Percentiles rank a stretch among this genome's conserved stretches.
Conservation (phyloP, 441 rosid genomes). For the Metrosideros polymorpha region DNA sequence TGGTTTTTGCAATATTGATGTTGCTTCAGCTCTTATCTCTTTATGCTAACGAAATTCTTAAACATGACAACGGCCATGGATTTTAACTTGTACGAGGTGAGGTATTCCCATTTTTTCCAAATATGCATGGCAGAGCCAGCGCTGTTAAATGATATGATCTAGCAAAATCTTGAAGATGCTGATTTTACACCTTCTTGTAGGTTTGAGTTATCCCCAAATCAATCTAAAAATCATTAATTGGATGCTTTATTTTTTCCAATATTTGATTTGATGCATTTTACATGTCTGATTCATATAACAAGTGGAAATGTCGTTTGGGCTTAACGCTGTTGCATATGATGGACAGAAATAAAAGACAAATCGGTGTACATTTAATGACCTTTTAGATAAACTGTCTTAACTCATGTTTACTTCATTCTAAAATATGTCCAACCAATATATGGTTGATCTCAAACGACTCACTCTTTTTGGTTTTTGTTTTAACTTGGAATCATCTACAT, state of each 20-base stretch:
- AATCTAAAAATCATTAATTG: background rate
- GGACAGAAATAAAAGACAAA: background rate
- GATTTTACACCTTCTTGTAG: background rate
- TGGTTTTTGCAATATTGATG: background rate
- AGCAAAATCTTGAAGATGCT: background rate
- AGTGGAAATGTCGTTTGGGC: background rate
- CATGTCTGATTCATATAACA: background rate
- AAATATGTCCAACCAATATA: background rate
- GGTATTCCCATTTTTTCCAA: background rate
- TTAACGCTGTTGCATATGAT: background rate
- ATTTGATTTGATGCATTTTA: background rate
- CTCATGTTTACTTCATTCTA: background rate
- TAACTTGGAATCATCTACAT: background rate
- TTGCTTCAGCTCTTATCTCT: background rate
- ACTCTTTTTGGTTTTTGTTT: background rate
- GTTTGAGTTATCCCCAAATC: background rate
- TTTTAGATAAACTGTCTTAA: background rate
- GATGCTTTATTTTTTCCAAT: background rate
- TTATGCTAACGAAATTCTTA: background rate
- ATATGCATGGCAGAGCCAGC: background rate
- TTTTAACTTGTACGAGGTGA: background rate
- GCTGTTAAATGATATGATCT: background rate
- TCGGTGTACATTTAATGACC: background rate
- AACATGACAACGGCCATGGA: background rate
- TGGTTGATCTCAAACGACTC: background rate